Percentiles rank a stretch among this genome's conserved stretches.
Evolutionary conservation across 192 early-diverging fungal species (phyloP).

Genomic region (Backusella morwellensis): DNA sequence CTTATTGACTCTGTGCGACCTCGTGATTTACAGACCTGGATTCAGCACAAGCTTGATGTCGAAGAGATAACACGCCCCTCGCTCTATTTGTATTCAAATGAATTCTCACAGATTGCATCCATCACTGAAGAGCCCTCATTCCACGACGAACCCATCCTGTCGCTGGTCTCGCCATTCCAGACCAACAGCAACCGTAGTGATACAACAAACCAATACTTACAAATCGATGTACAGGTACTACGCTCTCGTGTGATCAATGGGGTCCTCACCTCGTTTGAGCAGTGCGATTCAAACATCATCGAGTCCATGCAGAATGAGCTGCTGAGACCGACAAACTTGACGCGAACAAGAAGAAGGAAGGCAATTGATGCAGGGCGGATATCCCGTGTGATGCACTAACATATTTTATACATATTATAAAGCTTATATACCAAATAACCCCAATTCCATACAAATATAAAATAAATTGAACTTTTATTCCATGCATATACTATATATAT

Average conservation of each 20-base stretch:
- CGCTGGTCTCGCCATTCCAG: conserved; percentile 38
- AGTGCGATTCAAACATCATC: background rate
- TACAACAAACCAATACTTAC: conserved; percentile 53
- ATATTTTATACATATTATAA: background rate
- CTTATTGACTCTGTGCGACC: conserved; percentile 34
- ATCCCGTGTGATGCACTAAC: background rate
- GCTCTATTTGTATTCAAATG: conserved; percentile 28
- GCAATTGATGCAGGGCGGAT: background rate
- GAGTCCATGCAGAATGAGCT: background rate
- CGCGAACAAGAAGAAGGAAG: background rate
- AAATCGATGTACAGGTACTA: conserved; percentile 73
- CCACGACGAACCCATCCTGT: conserved; percentile 24
- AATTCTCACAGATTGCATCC: conserved; percentile 28
- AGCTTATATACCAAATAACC: background rate
- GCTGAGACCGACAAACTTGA: background rate
- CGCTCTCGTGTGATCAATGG: conserved; percentile 52
- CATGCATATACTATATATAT: background rate
- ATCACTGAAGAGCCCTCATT: conserved; percentile 17
- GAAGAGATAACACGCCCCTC: conserved; percentile 28
- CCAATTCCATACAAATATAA: no score
- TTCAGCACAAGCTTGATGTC: conserved; percentile 17
- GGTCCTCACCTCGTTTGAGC: background rate
- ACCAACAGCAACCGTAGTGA: conserved; percentile 17
- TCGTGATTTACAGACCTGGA: conserved; percentile 27
- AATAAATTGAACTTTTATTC: no score